A percentile compares a stretch with the other conserved stretches of the same genome.
Evolutionary conservation across 768 basidiomycete genomes (phyloP).

Genomic region (Leccinum uliginosum): DNA sequence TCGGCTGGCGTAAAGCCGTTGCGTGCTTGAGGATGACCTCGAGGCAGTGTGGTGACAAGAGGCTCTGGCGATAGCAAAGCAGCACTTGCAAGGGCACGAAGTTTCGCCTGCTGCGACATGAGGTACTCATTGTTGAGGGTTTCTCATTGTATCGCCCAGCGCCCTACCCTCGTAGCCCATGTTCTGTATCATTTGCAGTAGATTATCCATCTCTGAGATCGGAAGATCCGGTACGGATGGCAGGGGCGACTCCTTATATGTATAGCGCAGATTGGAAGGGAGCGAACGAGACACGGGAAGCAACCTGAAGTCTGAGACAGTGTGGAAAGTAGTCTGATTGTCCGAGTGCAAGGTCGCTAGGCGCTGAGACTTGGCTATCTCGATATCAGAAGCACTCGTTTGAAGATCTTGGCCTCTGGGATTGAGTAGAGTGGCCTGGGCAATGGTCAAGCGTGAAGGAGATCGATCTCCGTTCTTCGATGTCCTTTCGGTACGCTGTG

Average conservation of each 20-base stretch:
- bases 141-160: conserved; percentile 11
- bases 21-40: conserved; percentile 33
- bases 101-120: conserved; percentile 16
- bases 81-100: conserved; percentile 23
- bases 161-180: conserved; percentile 17
- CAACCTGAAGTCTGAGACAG: not conserved
- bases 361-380: conserved; percentile 11
- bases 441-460: conserved; percentile 66
- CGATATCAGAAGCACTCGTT: conserved; percentile 4
- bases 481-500: conserved; percentile 58
- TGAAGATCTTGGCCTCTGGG: conserved; percentile 61
- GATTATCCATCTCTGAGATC: conserved; percentile 36
- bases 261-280: conserved; percentile 18
- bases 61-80: conserved; percentile 9
- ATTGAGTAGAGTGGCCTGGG: conserved; percentile 73
- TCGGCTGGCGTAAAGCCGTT: conserved; percentile 68
- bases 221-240: conserved; percentile 12
- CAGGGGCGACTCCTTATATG: conserved; percentile 16
- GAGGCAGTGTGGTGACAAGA: conserved; percentile 10
- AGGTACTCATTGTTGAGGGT: conserved; percentile 15
- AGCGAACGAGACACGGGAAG: conserved; percentile 18
- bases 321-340: conserved; percentile 1
- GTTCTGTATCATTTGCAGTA: conserved; percentile 34
- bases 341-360: conserved; percentile 2
- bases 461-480: conserved; percentile 59